Conservation (phyloP, 768 basidiomycete genomes). For the Dendrothele bispora region DNA sequence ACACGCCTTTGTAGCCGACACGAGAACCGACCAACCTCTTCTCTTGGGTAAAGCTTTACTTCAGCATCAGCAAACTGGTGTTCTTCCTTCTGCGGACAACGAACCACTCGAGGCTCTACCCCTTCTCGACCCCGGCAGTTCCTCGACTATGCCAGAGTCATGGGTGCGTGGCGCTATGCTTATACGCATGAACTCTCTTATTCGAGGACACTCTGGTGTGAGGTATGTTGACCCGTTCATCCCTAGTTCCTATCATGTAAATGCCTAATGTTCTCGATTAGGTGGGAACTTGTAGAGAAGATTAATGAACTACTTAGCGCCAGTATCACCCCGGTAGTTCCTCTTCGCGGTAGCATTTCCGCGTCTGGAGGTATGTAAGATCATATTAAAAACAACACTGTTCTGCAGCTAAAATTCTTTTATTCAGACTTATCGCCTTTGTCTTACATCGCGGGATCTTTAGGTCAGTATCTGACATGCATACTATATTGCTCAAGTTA, state of each 20-base stretch:
- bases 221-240: constrained; percentile 30
- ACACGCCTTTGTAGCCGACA: constrained; percentile 52
- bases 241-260: neutral
- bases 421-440: constrained; percentile 47
- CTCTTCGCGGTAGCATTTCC: constrained; percentile 75
- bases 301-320: constrained; percentile 62
- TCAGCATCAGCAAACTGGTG: constrained; percentile 73
- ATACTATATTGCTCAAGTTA: neutral
- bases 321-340: constrained; percentile 75
- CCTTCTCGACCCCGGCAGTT: constrained; percentile 62
- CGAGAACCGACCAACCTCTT: constrained; percentile 64
- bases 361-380: constrained; percentile 64
- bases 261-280: constrained; percentile 10
- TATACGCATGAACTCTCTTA: constrained; percentile 79
- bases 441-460: constrained; percentile 66
- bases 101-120: constrained; percentile 52
- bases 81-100: constrained; percentile 55
- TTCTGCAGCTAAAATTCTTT: too few relatives aligned
- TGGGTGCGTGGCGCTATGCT: constrained; percentile 85
- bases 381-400: constrained; percentile 8
- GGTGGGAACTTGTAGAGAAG: constrained; percentile 73
- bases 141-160: constrained; percentile 78
- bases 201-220: constrained; percentile 81
- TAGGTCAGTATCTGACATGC: constrained; percentile 35
- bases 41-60: constrained; percentile 65